Conservation (phyloP, 805 yeast species). For the Cyberlindnera euphorbiae region DNA sequence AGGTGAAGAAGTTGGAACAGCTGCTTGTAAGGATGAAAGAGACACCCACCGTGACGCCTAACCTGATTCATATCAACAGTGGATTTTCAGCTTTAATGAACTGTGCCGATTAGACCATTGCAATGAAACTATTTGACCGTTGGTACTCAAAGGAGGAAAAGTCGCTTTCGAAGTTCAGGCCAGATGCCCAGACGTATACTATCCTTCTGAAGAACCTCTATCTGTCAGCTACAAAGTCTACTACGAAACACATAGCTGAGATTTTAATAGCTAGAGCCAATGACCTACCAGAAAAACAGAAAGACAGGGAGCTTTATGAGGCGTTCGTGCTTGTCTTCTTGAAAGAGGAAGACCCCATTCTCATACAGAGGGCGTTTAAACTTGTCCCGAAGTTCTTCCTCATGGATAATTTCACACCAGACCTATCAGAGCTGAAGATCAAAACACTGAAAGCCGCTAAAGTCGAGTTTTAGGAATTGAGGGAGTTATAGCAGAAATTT, state of each 20-base stretch:
- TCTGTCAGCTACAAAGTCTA: constrained; percentile 8
- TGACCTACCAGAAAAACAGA: constrained; percentile 8
- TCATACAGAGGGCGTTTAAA: constrained; percentile 18
- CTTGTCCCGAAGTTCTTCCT: constrained; percentile 17
- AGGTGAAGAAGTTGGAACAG: constrained; percentile 30
- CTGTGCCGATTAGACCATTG: constrained; percentile 33
- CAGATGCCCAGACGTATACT: constrained; percentile 31
- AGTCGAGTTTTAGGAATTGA: too few species aligned
- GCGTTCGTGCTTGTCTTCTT: constrained; percentile 16
- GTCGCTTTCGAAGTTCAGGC: constrained; percentile 22
- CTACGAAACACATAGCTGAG: neutral
- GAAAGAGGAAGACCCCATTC: constrained; percentile 11
- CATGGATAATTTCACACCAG: constrained; percentile 8
- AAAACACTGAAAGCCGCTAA: constrained; percentile 1
- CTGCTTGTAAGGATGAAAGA: constrained; percentile 28
- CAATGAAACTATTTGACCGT: constrained; percentile 35
- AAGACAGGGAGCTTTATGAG: constrained; percentile 19
- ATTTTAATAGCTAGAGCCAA: constrained; percentile 7
- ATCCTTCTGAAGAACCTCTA: constrained; percentile 23
- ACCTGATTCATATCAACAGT: constrained; percentile 42
- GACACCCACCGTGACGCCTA: constrained; percentile 28
- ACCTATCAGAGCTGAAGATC: constrained; percentile 1
- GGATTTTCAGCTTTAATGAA: constrained; percentile 40
- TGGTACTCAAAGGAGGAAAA: constrained; percentile 19
- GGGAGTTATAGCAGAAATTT: constrained; percentile 13